phyloP scores from a whole-genome alignment of 768 basidiomycete genomes.

The Panaeolus cyanescens region DNA sequence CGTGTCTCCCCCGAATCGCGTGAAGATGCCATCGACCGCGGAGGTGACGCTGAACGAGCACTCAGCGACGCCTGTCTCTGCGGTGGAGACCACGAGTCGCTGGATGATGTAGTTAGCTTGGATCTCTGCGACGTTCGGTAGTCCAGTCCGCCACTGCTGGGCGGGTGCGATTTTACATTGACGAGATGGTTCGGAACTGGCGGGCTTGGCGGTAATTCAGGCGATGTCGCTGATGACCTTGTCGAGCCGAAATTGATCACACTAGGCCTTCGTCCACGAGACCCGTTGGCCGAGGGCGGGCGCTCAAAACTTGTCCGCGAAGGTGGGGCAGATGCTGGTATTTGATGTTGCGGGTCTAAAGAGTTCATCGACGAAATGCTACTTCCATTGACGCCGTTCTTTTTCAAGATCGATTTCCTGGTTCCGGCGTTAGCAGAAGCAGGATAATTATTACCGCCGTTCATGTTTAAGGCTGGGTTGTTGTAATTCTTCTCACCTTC shows the following conservation, averaged over 20 bases:
- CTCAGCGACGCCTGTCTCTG: conserved; percentile 19
- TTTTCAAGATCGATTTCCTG: conserved; percentile 77
- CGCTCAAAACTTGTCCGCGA: conserved; percentile 42
- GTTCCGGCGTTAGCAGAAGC: conserved; percentile 33
- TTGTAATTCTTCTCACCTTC: conserved; percentile 13
- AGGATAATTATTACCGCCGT: conserved; percentile 4
- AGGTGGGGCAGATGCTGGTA: conserved; percentile 27
- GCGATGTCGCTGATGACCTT: conserved; percentile 30
- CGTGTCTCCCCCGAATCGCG: conserved; percentile 42
- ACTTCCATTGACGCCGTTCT: conserved; percentile 28
- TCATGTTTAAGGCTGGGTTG: conserved; percentile 30
- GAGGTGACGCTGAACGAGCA: conserved; percentile 31
- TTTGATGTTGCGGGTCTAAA: conserved; percentile 24
- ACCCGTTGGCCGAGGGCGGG: conserved; percentile 29
- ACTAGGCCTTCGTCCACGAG: conserved; percentile 46
- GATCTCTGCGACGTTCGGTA: conserved; percentile 32
- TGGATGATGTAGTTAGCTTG: conserved; percentile 33
- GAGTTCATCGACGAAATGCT: conserved; percentile 18
- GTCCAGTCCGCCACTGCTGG: conserved; percentile 17
- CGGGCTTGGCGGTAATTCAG: conserved; percentile 66
- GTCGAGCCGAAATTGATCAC: conserved; percentile 45
- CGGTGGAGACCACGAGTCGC: conserved; percentile 32
- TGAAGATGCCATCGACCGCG: conserved; percentile 44
- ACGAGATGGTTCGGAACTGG: conserved; percentile 50
- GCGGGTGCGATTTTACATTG: neutral